Evolutionary conservation across 129 eudicot genomes (phyloP), one percentile per base, ranked within the genome.

Genomic region (Escallonia rubra): DNA sequence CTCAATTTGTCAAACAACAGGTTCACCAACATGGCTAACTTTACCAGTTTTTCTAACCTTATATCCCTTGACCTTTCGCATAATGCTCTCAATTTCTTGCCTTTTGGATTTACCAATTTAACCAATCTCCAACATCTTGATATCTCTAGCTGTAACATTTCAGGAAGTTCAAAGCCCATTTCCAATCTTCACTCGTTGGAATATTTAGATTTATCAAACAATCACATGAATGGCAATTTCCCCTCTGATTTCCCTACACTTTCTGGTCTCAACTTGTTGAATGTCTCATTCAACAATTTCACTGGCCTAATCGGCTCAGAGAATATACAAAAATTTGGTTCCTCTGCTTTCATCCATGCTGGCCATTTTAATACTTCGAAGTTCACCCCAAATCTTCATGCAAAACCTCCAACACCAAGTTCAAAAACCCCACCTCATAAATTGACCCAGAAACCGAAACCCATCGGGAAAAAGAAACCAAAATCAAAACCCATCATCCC

Each of bases 201-300:
- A 9, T 72, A 79, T 68, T 70, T 92, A 44, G 96, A 92, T 75
- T 44, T 92, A 55, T 82, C 98, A 41, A 79, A 66, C 44, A 92
- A 92, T 49, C 85, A 76, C 1, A 49, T 92, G 53, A 65, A 57
- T 50, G 98, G 95, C 43, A 76, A 66, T 40, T 86, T 93, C 53
- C 96, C 96, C 11, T 73, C 81, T 48, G 95, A 89, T 76, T 86
- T 93, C 39, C 95, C 95, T 7, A 63, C 85, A 9, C 74, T 89
- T 53, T 12, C 55, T 6, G 58, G 64, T 41, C 86, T 93, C 59
- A 73, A 82, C 12, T 86, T 82, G 80, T 85, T 93, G 78, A 89
- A 93, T 70, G 73, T 89, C 72, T 93, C 99, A 15, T 86, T 80
- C 80, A 93, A 93, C 57, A 84, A 89, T 59, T 84, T 93, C 74